phyloP scores from a whole-genome alignment of 208 protist species.

The Crithidia mellificae region DNA sequence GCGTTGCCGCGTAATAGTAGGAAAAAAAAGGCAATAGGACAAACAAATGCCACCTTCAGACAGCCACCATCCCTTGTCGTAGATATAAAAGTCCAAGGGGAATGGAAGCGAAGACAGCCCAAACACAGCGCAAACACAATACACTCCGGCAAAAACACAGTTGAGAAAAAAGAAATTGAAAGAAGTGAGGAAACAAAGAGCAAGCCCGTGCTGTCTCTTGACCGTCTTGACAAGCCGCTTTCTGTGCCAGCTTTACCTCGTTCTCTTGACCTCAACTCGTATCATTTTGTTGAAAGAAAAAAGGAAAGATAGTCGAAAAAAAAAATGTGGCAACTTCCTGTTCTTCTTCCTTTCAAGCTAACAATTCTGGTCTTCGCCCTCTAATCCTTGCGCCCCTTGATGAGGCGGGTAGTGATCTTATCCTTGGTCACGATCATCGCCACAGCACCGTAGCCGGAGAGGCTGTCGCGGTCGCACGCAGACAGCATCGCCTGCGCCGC shows the following conservation, averaged over 20 bases:
- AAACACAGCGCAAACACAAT: background rate
- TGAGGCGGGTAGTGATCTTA: slow-evolving; percentile 81
- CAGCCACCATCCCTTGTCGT: background rate
- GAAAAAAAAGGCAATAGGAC: background rate
- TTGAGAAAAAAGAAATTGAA: slow-evolving; percentile 8
- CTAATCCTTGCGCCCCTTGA: slow-evolving; percentile 91
- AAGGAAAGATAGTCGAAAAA: too few relatives aligned
- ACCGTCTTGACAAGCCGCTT: too few relatives aligned
- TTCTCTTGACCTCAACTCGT: too few relatives aligned
- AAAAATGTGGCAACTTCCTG: background rate
- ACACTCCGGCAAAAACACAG: background rate
- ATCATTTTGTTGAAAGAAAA: too few relatives aligned
- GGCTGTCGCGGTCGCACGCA: slow-evolving; percentile 96
- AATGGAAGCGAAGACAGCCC: background rate
- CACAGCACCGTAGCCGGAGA: slow-evolving; percentile 97
- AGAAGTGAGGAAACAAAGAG: too few relatives aligned
- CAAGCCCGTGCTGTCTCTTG: too few relatives aligned
- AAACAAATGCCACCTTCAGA: background rate
- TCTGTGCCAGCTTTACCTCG: too few relatives aligned
- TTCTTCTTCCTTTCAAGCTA: background rate
- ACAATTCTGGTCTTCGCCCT: too few relatives aligned
- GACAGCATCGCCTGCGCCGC: slow-evolving; percentile 95
- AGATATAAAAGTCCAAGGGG: background rate
- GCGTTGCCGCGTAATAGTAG: background rate
- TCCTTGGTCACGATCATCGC: slow-evolving; percentile 91